Base-by-base conservation (phyloP, 805 yeast genomes). In the Pichia manshurica region DNA sequence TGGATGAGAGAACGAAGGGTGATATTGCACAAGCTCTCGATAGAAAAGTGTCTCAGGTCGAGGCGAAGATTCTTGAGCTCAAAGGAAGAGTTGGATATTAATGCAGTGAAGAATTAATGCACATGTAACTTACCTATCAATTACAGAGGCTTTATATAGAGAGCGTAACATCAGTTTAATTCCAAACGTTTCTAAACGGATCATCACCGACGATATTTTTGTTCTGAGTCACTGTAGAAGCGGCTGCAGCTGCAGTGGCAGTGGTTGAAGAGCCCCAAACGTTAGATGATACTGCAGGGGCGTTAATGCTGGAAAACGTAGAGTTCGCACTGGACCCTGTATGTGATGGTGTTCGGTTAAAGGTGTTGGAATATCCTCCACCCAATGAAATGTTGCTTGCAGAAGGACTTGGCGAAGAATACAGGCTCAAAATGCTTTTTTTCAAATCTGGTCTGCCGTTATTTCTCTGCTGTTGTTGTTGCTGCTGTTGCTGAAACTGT, bases 381-480 rank as follows among this genome's bases (percentile, higher is more conserved):
- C 31, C 29, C 9, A 44, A 44, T 19, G 49, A 46, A 2, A 46
- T 17, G 17, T 29, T 46, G 15, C 45, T 36, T 12, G 45, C 28
- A 5, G 49, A 29, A 2, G 61, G 64, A 17, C 70, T 66, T 19
- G 83, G 85, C 2, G 86, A 77, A 1, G 95, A 79, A 64, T 93
- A 93, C 45, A 93, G 73, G 21, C 97, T 88, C 50, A 93, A 68
- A 50, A 93, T 93, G 1, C 96, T 87, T 67, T 87, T 87, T 62
- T 93, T 93, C 64, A 93, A 74, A 60, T 91, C 97, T 3, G 93
- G 91, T 59, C 96, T 75, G 31, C 33, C 42, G 5, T 17, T n/a
- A 16, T 28, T 35, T 17, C 73, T 44, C 46, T 54, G 54, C 39
- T 53, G 44, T 36, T 50, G 53, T 20, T 40, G 51, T 47, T 34